Conservation (phyloP, 2,329 filamentous ascomycete species). For the Monilinia laxa region DNA sequence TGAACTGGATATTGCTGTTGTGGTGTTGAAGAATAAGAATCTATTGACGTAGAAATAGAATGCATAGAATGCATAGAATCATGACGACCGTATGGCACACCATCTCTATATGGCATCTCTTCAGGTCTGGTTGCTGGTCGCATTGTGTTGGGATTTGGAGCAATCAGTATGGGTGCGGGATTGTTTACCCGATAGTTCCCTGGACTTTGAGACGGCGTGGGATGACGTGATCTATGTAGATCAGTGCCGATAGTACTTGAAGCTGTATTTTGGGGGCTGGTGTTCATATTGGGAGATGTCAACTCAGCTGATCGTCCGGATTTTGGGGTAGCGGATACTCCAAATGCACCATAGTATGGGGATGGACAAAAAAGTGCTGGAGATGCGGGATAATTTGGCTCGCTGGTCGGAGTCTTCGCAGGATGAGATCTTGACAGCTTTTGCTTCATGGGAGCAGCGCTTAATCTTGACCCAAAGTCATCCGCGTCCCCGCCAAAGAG, state of each 20-base stretch:
- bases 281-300: slow-evolving; percentile 30
- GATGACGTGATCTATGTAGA: slow-evolving; percentile 26
- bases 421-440: slow-evolving; percentile 27
- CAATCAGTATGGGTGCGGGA: slow-evolving; percentile 32
- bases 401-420: slow-evolving; percentile 28
- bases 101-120: slow-evolving; percentile 23
- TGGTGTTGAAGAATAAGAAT: slow-evolving; percentile 25
- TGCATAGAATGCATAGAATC: slow-evolving; percentile 31
- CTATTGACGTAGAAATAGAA: slow-evolving; percentile 33
- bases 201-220: slow-evolving; percentile 23
- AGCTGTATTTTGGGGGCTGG: slow-evolving; percentile 27
- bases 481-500: slow-evolving; percentile 29
- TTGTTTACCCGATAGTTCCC: slow-evolving; percentile 25
- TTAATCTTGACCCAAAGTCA: slow-evolving; percentile 27
- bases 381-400: slow-evolving; percentile 29
- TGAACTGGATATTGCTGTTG: slow-evolving; percentile 24
- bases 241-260: slow-evolving; percentile 28
- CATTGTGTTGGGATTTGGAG: slow-evolving; percentile 31
- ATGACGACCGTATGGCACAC: slow-evolving; percentile 27
- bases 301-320: slow-evolving; percentile 25
- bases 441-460: slow-evolving; percentile 32
- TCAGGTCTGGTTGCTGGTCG: slow-evolving; percentile 27
- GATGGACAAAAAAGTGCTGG: slow-evolving; percentile 24
- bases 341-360: slow-evolving; percentile 33
- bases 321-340: slow-evolving; percentile 33